Evolutionary conservation across 2,329 filamentous ascomycete genomes (phyloP), one percentile per base, ranked within the genome.

Genomic region (Botrytis deweyae): DNA sequence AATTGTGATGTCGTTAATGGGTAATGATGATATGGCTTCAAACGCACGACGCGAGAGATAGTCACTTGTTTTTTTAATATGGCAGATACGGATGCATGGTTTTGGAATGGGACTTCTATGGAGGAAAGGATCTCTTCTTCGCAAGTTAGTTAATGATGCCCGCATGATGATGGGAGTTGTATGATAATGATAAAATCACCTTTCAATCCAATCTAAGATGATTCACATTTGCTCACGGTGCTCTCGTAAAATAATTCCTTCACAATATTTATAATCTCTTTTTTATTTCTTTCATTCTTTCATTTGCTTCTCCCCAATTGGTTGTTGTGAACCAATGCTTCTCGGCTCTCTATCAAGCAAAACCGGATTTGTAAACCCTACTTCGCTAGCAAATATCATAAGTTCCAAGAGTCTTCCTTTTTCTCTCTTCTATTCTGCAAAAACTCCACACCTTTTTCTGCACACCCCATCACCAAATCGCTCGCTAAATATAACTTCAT

Each of bases 401-500:
- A 44, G 49, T 49, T 58, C 8, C 20, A 59, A 33, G 59, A 44
- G n/a, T 63, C 40, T 63, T 46, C 40, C 68, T n/a, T 42, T 40
- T 29, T 25, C 18, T n/a, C 33, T 33, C 10, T 20, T 20, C 8
- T 62, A 18, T 38, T 22, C 42, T 22, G 29, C 42, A 22, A 22
- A 36, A 33, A 40, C 44, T 62, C 55, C 36, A 38, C 29, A 20
- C 29, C 44, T 10, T 52, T 29, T 70, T 22, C 55, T 22, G 25
- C 68, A 52, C 49, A 29, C 49, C 66, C 55, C 49, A 40, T 42
- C 40, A 63, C 12, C 68, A 46, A 74, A 69, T 42, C 52, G 38
- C n/a, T 42, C 78, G 72, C 78, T 77, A 73, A 59, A 49, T 36
- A 76, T 76, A 66, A 75, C 76, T 74, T 38, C 38, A 25, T 49